These are phyloP conservation scores for Solanum virginianum DNA, from an alignment of 257 asterid genomes.

Conservation along the genomic window DNA sequence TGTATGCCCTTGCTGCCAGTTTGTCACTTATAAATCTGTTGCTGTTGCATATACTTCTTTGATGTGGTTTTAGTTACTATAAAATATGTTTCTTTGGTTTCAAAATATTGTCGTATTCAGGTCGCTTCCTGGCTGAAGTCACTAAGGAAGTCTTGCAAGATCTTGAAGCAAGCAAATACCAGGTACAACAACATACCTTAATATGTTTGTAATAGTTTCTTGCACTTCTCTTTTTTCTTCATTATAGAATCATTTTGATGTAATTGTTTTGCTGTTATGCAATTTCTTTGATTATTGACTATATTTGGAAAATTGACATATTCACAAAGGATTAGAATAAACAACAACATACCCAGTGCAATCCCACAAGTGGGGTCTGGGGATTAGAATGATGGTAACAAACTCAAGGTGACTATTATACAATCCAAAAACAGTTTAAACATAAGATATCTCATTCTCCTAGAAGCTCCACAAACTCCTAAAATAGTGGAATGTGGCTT, in stretches of 20 bases:
- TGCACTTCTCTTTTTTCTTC: neutral
- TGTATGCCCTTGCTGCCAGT: neutral
- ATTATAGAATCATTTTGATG: neutral
- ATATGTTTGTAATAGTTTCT: neutral
- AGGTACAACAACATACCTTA: slow-evolving; percentile 25
- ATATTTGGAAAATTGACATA: neutral
- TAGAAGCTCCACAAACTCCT: neutral
- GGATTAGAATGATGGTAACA: neutral
- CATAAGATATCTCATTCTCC: neutral
- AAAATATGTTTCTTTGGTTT: neutral
- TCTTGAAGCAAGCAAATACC: slow-evolving; percentile 89
- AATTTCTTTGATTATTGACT: neutral
- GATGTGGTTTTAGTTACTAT: neutral
- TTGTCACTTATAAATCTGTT: neutral
- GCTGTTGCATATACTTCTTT: neutral
- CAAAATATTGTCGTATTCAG: slow-evolving; percentile 22
- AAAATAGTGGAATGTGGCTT: neutral
- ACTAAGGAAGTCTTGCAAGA: slow-evolving; percentile 77
- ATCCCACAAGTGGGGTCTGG: no score
- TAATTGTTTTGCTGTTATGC: neutral
- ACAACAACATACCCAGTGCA: no score
- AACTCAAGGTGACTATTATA: neutral
- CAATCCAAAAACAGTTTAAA: neutral
- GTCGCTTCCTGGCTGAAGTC: slow-evolving; percentile 85
- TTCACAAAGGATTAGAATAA: neutral